Evolutionary conservation across 164 flowering plant species (phyloP).

Genomic region (Hamamelis virginiana): DNA sequence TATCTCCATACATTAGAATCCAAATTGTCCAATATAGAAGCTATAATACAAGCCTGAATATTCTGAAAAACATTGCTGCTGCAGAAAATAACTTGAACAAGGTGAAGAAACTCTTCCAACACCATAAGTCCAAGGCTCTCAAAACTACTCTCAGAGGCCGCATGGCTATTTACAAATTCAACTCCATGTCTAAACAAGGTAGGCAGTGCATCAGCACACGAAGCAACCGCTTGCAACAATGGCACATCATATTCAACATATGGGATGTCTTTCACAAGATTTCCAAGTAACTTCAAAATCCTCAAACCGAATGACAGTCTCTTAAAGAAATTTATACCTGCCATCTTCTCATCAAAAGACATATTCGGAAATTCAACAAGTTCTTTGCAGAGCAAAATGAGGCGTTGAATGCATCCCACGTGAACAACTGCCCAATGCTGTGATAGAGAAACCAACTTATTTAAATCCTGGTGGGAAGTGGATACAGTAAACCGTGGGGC

Average conservation of each 20-base stretch:
- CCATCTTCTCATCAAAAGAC: conserved; percentile 50
- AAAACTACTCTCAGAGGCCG: conserved; percentile 50
- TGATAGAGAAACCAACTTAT: conserved; percentile 43
- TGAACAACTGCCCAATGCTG: conserved; percentile 81
- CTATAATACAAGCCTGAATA: conserved; percentile 67
- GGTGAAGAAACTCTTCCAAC: conserved; percentile 79
- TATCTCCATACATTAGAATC: conserved; percentile 63
- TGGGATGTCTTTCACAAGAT: conserved; percentile 45
- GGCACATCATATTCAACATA: conserved; percentile 50
- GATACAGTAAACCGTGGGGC: conserved; percentile 24
- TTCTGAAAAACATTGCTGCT: conserved; percentile 53
- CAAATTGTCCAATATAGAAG: conserved; percentile 61
- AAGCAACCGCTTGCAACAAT: conserved; percentile 59
- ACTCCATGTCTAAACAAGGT: conserved; percentile 47
- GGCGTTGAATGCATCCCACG: conserved; percentile 54
- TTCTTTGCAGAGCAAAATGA: conserved; percentile 49
- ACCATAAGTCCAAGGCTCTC: conserved; percentile 55
- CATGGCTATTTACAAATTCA: conserved; percentile 54
- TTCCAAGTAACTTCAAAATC: conserved; percentile 65
- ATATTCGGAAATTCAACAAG: conserved; percentile 39
- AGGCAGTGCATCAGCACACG: conserved; percentile 59
- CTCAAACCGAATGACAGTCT: conserved; percentile 55
- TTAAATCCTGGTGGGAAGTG: conserved; percentile 32
- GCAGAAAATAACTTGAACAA: conserved; percentile 54
- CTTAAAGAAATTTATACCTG: conserved; percentile 30